These are phyloP conservation scores for Magnolia changhungtana DNA, from an alignment of 164 flowering plant genomes.

Conservation along the genomic window DNA sequence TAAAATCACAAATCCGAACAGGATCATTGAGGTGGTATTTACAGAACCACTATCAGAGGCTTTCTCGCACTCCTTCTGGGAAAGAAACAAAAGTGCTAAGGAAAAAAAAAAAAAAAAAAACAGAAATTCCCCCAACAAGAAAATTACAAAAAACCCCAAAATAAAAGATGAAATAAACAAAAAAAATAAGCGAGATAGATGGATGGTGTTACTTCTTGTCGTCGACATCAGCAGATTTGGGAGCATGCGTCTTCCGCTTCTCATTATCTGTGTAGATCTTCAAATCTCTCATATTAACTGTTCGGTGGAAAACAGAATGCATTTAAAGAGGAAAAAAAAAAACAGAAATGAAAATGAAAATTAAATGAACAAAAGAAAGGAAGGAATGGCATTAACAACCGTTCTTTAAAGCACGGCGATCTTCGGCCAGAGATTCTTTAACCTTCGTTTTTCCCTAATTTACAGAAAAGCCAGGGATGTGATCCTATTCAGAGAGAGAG, in stretches of 20 bases:
- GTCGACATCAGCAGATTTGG: constrained; percentile 10
- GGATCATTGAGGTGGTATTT: neutral
- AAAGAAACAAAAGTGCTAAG: neutral
- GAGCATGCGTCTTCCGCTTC: constrained; percentile 10
- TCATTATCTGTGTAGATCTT: constrained; percentile 41
- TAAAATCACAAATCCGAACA: neutral
- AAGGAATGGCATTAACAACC: constrained; percentile 5
- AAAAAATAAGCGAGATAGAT: neutral
- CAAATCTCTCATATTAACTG: constrained; percentile 31
- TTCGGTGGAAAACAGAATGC: neutral
- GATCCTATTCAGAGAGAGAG: neutral
- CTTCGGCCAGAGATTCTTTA: constrained; percentile 5
- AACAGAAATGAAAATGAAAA: neutral
- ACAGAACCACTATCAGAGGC: constrained; percentile 11
- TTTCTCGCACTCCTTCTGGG: constrained; percentile 10
- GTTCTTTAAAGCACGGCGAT: constrained; percentile 10
- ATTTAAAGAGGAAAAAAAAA: neutral
- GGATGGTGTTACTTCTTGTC: constrained; percentile 15
- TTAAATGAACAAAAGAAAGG: neutral
- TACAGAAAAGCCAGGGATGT: neutral
- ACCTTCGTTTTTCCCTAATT: constrained; percentile 21
- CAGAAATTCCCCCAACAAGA: neutral
- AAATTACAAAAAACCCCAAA: neutral
- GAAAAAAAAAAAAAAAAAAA: neutral
- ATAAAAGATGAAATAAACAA: neutral